Evolutionary conservation across 2,329 filamentous ascomycete genomes (phyloP), one percentile per base, ranked within the genome.

Genomic region (Epichloe sibirici): DNA sequence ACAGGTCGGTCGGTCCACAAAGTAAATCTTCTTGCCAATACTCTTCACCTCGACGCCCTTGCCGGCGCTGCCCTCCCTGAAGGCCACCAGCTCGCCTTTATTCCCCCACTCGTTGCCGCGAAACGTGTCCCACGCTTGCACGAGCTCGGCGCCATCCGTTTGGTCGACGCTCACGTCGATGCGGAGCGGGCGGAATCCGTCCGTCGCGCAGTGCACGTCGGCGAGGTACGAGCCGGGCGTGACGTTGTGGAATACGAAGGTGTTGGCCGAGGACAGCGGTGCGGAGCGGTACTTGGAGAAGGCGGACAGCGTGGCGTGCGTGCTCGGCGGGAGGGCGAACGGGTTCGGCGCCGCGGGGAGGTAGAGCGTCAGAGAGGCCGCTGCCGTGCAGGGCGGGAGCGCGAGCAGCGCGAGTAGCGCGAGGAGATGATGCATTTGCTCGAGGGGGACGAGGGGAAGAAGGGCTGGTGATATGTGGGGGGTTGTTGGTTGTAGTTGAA

Each of bases 81-180:
- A 66, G 4, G 57, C 58, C 35, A 77, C 71, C 45, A 66, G 74
- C 70, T 86, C 85, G 15, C 90, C 91, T 63, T 82, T 86, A 65
- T 95, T 94, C 17, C 76, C 82, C 90, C 91, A 96, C 60, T 93
- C 87, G 62, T 95, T 91, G 0, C 89, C 90, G 47, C 89, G 76
- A 66, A 84, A 95, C 28, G 89, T 95, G 73, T 91, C 87, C 85
- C 87, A 93, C 31, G 83, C 83, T 43, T 76, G 71, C 3, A 89
- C 8, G 11, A 17, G 7, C 21, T 45, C 43, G 4, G 4, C n/a
- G 17, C 43, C 74, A 59, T 70, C 66, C 23, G 17, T 2, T 17
- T 69, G 65, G 39, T 70, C 67, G 49, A 57, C 61, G 2, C 62
- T 59, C 17, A 93, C 79, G 64, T 97, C 93, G 34, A 97, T 78